Evolutionary conservation across 2,329 filamentous ascomycete genomes (phyloP).

Genomic region (Bertia moriformis): DNA sequence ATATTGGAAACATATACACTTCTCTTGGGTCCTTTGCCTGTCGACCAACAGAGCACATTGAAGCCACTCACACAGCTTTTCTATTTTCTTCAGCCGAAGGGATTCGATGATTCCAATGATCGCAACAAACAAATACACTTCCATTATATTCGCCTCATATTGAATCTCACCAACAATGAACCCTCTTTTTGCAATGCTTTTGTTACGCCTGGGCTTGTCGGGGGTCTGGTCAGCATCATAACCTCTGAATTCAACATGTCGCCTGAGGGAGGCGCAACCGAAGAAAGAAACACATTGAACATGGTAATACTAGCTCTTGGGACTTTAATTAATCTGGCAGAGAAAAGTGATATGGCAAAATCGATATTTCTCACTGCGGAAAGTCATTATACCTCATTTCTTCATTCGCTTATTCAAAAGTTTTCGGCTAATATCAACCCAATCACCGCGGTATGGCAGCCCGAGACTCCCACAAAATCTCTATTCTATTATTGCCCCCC

Average conservation of each 20-base stretch:
- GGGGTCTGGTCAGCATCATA: neutral
- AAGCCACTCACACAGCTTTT: no score
- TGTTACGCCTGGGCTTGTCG: neutral
- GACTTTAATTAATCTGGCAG: neutral
- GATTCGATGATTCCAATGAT: no score
- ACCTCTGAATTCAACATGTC: neutral
- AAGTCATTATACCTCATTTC: neutral
- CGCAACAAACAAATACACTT: neutral
- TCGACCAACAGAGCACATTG: no score
- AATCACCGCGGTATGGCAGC: neutral
- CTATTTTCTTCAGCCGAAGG: no score
- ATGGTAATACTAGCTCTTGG: neutral
- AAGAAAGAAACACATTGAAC: neutral
- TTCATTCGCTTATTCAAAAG: neutral
- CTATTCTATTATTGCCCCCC: no score
- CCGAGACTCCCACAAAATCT: no score
- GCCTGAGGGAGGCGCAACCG: neutral
- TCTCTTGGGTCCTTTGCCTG: no score
- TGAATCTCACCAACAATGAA: neutral
- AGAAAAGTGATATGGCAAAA: neutral
- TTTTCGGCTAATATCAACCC: neutral
- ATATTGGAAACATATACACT: no score
- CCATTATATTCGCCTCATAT: neutral
- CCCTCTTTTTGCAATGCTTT: neutral
- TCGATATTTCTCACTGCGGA: neutral